Conservation (phyloP, 768 basidiomycete genomes). For the Flagelloscypha sp. region DNA sequence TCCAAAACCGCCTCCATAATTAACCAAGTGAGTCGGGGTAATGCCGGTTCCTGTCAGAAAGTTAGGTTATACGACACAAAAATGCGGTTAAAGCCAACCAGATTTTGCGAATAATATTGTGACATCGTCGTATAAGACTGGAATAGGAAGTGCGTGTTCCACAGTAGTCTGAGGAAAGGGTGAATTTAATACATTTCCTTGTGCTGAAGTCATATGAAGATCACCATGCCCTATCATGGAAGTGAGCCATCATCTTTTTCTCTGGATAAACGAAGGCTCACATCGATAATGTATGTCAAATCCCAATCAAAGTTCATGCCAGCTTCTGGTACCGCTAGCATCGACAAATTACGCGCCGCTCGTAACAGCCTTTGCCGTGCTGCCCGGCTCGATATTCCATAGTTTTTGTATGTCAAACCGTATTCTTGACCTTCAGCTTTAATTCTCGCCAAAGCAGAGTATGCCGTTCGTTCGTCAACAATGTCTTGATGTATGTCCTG, state of each 20-base stretch:
- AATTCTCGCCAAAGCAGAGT: slow-evolving; percentile 57
- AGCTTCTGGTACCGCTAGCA: slow-evolving; percentile 71
- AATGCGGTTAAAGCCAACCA: too few relatives aligned
- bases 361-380: slow-evolving; percentile 59
- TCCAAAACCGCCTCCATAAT: slow-evolving; percentile 66
- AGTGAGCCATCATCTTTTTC: too few relatives aligned
- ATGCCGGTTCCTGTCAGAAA: slow-evolving; percentile 60
- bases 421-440: slow-evolving; percentile 66
- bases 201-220: too few relatives aligned
- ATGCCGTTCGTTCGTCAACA: slow-evolving; percentile 51
- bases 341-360: slow-evolving; percentile 51
- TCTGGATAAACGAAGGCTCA: too few relatives aligned
- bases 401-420: slow-evolving; percentile 73
- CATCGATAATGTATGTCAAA: slow-evolving; percentile 70
- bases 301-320: slow-evolving; percentile 81
- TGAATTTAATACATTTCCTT: too few relatives aligned
- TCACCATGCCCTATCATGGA: too few relatives aligned
- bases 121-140: slow-evolving; percentile 59
- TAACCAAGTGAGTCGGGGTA: slow-evolving; percentile 70
- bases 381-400: slow-evolving; percentile 60
- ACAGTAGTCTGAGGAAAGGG: slow-evolving; percentile 78
- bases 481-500: slow-evolving; percentile 52
- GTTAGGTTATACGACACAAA: too few relatives aligned
- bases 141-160: slow-evolving; percentile 62
- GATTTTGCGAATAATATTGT: slow-evolving; percentile 42